Base-by-base conservation (phyloP, 23 red algal species). In the Gracilaria vermiculophylla region DNA sequence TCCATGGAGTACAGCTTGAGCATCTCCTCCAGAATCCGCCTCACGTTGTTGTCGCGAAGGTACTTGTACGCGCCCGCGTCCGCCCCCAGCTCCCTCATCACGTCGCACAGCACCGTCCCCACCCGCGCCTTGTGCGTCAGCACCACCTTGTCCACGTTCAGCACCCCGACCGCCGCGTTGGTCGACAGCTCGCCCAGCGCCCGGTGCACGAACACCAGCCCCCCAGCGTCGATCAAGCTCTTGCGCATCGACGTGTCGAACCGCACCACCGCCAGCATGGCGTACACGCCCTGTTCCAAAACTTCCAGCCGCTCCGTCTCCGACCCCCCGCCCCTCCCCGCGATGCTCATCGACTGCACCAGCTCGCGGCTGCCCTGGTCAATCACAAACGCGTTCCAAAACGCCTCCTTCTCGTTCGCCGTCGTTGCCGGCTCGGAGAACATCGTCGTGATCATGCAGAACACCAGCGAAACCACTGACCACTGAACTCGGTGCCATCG, bases 311-410 rank as follows among this genome's bases (percentile, higher is more conserved):
- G 33, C 33, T 70, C 64, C 34, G 39, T 40, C 34, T 70, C 64
- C 34, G 64, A 41, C 1, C 11, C 14, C 3, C 8, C 64, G 15
- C 64, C 64, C 6, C 64, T 40, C 19, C 34, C 6, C 1, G 42
- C 64, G 13, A 41, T 32, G 14, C 5, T 7, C 1, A 70, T 19
- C 1, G 64, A 31, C 5, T n/a, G 64, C 37, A 70, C 37, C 64
- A 70, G 64, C 13, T 43, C 33, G 1, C 19, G 64, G n/a, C 64
- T 70, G 1, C 64, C 64, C 13, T 70, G 64, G n/a, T 70, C 64
- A n/a, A 40, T 70, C 13, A 70, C 64, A n/a, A 70, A 70, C n/a
- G 64, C 31, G 35, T 70, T 70, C 64, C 64, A 70, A n/a, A 70
- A 42, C 35, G 64, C 64, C 16, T 70, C 64, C 3, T 35, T 40